Base-by-base conservation (phyloP, 2,329 filamentous ascomycete species). In the Alternaria postmessia region DNA sequence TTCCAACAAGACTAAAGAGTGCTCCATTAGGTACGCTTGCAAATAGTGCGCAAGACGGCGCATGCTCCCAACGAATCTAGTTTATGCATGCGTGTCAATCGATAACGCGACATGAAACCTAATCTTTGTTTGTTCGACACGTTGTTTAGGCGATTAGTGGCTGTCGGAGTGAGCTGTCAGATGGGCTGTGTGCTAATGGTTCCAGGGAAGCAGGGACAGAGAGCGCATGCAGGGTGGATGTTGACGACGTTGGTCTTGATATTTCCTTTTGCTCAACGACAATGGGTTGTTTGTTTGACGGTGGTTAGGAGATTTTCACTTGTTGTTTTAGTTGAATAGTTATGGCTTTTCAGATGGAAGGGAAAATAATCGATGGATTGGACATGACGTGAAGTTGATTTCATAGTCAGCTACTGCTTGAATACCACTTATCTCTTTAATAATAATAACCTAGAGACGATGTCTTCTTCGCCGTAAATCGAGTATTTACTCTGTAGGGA, bases 71-170 rank as follows among this genome's bases (percentile, higher is more conserved):
- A 49, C 46, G 14, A 49, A 34, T 22, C 30, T 49, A 49, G 46
- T 49, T 8, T 36, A 49, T 49, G 46, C 46, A 49, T 24, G 46
- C 46, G 46, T 49, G 46, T 49, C 46, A 36, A 49, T 49, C 32
- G 46, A 49, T 38, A 49, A 38, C 32, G 46, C 46, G 30, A 32
- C 20, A 32, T 49, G 32, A 18, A 49, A 49, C 46, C 36, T 49
- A 38, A 26, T 49, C 46, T 49, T 38, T 26, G 7, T 22, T 49
- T 7, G 30, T 36, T 49, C 24, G 20, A 38, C 30, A 49, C 46
- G 16, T 36, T 38, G 30, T 32, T 20, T 36, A 30, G 16, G 18
- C 7, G 30, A 48, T 11, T 34, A 16, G 22, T 48, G 7, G 46
- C 5, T 48, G 46, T 22, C 16, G 34, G 46, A n/a, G 12, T 34